Base-by-base conservation (phyloP, 164 flowering plant genomes). In the Akebia trifoliata region DNA sequence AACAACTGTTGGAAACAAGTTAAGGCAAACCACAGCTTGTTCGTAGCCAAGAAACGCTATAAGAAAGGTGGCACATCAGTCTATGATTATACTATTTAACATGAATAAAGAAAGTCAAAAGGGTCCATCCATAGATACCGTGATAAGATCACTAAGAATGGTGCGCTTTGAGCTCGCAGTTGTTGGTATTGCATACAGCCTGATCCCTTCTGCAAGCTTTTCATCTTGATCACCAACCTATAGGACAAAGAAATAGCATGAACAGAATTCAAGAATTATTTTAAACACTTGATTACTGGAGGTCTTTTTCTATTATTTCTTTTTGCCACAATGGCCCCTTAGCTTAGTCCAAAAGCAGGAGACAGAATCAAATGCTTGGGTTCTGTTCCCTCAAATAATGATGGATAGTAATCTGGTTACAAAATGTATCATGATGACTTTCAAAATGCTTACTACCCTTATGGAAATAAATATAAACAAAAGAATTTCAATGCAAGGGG, bases 161-260 rank as follows among this genome's bases (percentile, higher is more conserved):
- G 86, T 79, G 20, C 96, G 82, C 76, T 90, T 94, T 62, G 99
- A 87, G 58, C 83, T 80, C 45, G 85, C 61, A 65, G 97, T 83
- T 21, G 93, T 69, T 45, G 85, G 72, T 59, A 94, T 66, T 6
- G 99, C 97, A 75, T 84, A 84, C 28, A 94, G 77, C 57, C 86
- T 90, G 74, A 94, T 94, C 59, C 99, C 97, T 64, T 90, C 96
- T 14, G 97, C 97, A 53, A 94, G 75, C 77, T 90, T 94, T 61
- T 94, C 96, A 28, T 94, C 97, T 64, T 76, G 81, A 50, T 87
- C 87, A 53, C 99, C 99, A 69, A 94, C 99, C 99, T 94, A 66
- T 4, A 15, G 31, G 22, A 38, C 10, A 50, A 28, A 30, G 34
- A 9, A 22, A 32, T 4, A 14, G 53, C 6, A 3, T 21, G 26